These are phyloP conservation scores for Gaultheria prostrata DNA, from an alignment of 148 eudicot genomes.

Conservation along the genomic window DNA sequence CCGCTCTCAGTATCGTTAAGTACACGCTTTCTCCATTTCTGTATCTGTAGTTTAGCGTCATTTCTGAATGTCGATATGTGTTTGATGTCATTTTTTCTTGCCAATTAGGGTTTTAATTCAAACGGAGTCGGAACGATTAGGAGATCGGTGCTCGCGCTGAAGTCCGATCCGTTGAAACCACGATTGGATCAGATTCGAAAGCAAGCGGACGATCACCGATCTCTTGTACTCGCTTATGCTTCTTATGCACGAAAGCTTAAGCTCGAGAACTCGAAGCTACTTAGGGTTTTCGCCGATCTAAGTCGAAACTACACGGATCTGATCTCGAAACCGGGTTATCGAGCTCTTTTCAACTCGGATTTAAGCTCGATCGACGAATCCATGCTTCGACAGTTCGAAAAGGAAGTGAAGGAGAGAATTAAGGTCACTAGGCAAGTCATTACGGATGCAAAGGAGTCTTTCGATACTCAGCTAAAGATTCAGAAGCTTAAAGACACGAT, in stretches of 20 bases:
- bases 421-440: constrained; percentile 80
- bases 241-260: constrained; percentile 64
- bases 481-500: constrained; percentile 90
- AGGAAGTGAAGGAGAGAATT: constrained; percentile 87
- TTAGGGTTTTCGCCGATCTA: constrained; percentile 51
- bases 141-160: constrained; percentile 44
- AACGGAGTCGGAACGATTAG: constrained; percentile 27
- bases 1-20: constrained; percentile 24
- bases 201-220: constrained; percentile 59
- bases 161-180: constrained; percentile 61
- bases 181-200: constrained; percentile 58
- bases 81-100: not conserved
- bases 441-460: constrained; percentile 84
- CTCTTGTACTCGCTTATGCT: constrained; percentile 51
- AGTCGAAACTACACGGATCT: constrained; percentile 57
- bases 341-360: constrained; percentile 47
- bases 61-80: not conserved
- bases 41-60: not conserved
- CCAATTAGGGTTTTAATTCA: not conserved
- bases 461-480: constrained; percentile 89
- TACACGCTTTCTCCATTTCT: not conserved
- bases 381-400: constrained; percentile 64
- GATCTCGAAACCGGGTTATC: constrained; percentile 32
- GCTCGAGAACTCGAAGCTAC: constrained; percentile 63
- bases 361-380: constrained; percentile 60